Evolutionary conservation across 306 rosid species (phyloP), one percentile per base, ranked within the genome.

Genomic region (Luffa aegyptiaca): DNA sequence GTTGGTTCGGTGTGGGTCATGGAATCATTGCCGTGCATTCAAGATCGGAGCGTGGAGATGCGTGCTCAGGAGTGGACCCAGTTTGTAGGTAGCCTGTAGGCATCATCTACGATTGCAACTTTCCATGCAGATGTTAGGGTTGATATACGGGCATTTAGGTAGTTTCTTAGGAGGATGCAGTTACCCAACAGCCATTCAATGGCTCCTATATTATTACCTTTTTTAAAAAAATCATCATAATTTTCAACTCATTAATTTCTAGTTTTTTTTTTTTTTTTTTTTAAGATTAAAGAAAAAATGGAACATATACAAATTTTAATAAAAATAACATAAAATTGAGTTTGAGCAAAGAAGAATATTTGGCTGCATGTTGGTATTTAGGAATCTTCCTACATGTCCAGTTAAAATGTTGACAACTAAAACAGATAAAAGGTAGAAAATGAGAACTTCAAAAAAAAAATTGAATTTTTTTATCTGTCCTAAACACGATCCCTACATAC

Each of bases 41-140:
- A 52, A 33, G 46, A 74, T 49, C 42, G 45, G 62, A 74, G 0
- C 9, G 78, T 74, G 2, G 78, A 74, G 62, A 74, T 74, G 26
- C 14, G 46, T 74, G 63, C 10, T 14, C 1, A 3, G 14, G 58
- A 31, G 45, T 74, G 78, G 78, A 63, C 9, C 78, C 78, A 46
- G 9, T 63, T 71, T 75, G 0, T 33, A 75, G 78, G 31, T 75
- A 74, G 17, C 17, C 46, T 73, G 42, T 73, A 48, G 12, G 10
- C 26, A 73, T 48, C 77, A 18, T 49, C 58, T 73, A 46, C 44
- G 9, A 74, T 51, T 17, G 2, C 78, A 74, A 74, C 41, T 74
- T 74, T 74, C 62, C 78, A 74, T 74, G 78, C 78, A 74, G 35
- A 73, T 46, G 31, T 51, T 33, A 49, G 78, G 41, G 56, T 46